These are phyloP conservation scores for Phoma sp. DNA, from an alignment of 2,329 filamentous ascomycete genomes.

Conservation along the genomic window DNA sequence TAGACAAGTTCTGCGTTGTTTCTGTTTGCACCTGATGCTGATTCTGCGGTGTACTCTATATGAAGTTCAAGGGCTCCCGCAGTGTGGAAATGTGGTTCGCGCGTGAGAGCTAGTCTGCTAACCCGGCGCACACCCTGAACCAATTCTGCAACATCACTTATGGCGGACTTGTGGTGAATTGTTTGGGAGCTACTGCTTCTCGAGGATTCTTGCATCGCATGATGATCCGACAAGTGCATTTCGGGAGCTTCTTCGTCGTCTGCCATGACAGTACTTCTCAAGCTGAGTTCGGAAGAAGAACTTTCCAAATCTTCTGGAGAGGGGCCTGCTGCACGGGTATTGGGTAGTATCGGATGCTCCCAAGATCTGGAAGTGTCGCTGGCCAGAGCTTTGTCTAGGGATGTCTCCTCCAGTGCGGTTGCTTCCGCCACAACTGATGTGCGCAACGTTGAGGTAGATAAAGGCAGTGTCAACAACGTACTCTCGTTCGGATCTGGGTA, in stretches of 20 bases:
- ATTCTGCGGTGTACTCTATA: neutral
- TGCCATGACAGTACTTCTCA: no score
- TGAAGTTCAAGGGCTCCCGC: neutral
- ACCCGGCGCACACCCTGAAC: neutral
- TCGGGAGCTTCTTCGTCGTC: neutral
- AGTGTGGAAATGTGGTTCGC: neutral
- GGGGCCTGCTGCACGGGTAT: neutral
- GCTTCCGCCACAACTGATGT: neutral
- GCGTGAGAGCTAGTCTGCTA: neutral
- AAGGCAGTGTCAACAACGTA: neutral
- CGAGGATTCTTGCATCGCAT: no score
- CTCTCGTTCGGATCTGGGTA: neutral
- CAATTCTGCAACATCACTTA: neutral
- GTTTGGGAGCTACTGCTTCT: neutral
- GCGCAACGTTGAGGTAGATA: neutral
- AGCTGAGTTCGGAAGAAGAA: neutral
- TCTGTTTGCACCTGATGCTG: neutral
- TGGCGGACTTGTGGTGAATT: neutral
- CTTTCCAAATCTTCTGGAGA: neutral
- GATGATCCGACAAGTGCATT: no score
- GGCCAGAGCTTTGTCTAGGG: neutral
- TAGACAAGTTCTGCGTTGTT: neutral
- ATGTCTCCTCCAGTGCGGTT: neutral
- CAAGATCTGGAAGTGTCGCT: neutral
- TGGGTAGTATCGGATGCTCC: neutral